Conservation (phyloP, 2,329 filamentous ascomycete genomes). For the Xylariaceae sp. region DNA sequence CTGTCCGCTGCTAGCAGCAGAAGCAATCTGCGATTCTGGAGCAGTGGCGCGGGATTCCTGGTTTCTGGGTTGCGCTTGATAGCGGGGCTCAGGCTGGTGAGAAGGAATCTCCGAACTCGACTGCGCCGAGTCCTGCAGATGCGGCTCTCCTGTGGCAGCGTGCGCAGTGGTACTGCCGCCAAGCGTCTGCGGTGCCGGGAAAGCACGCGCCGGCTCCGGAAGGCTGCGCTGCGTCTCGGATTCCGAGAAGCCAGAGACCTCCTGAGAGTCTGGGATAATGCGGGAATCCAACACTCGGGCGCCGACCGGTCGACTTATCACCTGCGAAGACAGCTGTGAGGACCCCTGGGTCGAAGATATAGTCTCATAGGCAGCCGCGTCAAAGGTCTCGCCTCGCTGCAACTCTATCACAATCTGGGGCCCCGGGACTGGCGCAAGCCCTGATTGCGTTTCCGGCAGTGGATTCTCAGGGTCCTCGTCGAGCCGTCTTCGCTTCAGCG, state of each 20-base stretch:
- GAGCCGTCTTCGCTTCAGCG: no score
- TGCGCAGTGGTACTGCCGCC: not conserved
- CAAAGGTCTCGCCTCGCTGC: constrained; percentile 7
- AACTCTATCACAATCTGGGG: constrained; percentile 14
- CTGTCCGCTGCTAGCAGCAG: no score
- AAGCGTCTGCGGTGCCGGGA: constrained; percentile 7
- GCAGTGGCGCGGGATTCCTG: constrained; percentile 5
- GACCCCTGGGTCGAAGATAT: constrained; percentile 11
- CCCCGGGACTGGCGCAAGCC: constrained; percentile 6
- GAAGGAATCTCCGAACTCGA: constrained; percentile 20
- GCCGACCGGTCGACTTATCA: constrained; percentile 3
- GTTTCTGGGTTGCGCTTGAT: no score
- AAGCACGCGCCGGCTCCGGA: constrained; percentile 2
- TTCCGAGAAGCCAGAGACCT: constrained; percentile 14
- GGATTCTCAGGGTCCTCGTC: not conserved
- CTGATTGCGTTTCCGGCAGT: not conserved
- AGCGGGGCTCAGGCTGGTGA: constrained; percentile 17
- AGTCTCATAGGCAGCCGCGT: constrained; percentile 12
- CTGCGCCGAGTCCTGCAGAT: not conserved
- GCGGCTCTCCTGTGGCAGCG: not conserved
- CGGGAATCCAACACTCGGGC: constrained; percentile 8
- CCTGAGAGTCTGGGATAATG: constrained; percentile 26
- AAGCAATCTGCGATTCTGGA: no score
- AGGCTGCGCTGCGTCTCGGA: constrained; percentile 13
- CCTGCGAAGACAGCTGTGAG: constrained; percentile 6